Conservation (phyloP, 768 basidiomycete genomes). For the Naganishia kalamii region DNA sequence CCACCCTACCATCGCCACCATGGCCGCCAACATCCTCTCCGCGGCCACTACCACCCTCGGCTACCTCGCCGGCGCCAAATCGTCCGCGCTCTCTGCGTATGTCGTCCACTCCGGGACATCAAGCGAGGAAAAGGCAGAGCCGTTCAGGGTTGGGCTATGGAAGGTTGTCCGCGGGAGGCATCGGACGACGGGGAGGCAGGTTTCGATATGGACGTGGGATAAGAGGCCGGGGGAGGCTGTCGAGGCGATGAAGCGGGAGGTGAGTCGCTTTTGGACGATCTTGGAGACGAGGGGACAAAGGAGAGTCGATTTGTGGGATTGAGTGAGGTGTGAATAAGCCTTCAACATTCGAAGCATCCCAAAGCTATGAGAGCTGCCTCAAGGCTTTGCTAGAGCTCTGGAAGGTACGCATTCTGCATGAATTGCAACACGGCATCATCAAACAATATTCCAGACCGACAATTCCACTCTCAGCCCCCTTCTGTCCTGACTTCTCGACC, state of each 20-base stretch:
- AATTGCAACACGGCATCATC: no score
- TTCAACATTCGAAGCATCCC: no score
- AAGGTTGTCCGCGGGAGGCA: conserved; percentile 77
- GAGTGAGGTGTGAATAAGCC: no score
- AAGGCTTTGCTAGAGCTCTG: no score
- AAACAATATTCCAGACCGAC: neutral
- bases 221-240: conserved; percentile 66
- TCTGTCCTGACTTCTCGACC: neutral
- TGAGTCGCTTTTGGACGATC: conserved; percentile 27
- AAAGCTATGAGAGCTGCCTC: no score
- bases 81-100: conserved; percentile 31
- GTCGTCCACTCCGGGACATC: conserved; percentile 25
- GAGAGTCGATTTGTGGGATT: neutral
- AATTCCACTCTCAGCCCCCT: conserved; percentile 1
- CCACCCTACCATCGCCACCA: neutral
- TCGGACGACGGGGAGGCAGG: conserved; percentile 81
- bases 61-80: conserved; percentile 25
- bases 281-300: neutral
- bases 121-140: conserved; percentile 37
- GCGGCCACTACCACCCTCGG: conserved; percentile 31
- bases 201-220: conserved; percentile 88
- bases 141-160: conserved; percentile 78
- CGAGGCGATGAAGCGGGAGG: conserved; percentile 87
- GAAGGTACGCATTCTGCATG: no score
- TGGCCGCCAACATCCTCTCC: conserved; percentile 16